Conservation (phyloP, 805 yeast species). For the Ogataea polymorpha region DNA sequence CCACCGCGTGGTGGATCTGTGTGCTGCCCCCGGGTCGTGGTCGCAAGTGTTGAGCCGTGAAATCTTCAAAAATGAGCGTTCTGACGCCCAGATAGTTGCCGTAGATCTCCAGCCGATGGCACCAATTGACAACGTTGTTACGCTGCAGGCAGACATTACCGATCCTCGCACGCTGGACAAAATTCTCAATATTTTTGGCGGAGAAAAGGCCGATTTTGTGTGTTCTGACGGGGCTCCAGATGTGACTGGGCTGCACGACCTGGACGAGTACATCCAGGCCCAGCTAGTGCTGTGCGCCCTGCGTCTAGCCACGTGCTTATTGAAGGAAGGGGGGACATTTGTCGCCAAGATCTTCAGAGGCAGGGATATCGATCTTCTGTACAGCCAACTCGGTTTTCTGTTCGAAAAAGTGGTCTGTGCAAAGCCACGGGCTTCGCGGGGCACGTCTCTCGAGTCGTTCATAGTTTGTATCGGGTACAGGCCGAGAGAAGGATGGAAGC, state of each 20-base stretch:
- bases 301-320: conserved; percentile 84
- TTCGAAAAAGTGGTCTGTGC: conserved; percentile 91
- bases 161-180: conserved; percentile 83
- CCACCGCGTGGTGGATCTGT: conserved; percentile 85
- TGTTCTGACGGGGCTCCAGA: conserved; percentile 99
- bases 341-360: conserved; percentile 97
- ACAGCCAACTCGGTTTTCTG: conserved; percentile 84
- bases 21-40: conserved; percentile 99
- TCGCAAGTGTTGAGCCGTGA: conserved; percentile 86
- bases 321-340: conserved; percentile 87
- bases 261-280: conserved; percentile 96
- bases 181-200: conserved; percentile 80
- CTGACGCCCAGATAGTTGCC: conserved; percentile 67
- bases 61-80: conserved; percentile 39
- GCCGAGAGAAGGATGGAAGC: conserved; percentile 84
- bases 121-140: conserved; percentile 86
- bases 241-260: conserved; percentile 94
- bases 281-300: conserved; percentile 89
- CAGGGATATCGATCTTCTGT: conserved; percentile 88
- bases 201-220: conserved; percentile 91
- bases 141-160: conserved; percentile 94
- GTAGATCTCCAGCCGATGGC: conserved; percentile 98
- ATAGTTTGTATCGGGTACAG: conserved; percentile 86
- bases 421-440: conserved; percentile 92
- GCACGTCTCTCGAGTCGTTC: conserved; percentile 91